These are phyloP conservation scores for Passalora sequoiae DNA, from an alignment of 2,329 filamentous ascomycete species.

Conservation along the genomic window DNA sequence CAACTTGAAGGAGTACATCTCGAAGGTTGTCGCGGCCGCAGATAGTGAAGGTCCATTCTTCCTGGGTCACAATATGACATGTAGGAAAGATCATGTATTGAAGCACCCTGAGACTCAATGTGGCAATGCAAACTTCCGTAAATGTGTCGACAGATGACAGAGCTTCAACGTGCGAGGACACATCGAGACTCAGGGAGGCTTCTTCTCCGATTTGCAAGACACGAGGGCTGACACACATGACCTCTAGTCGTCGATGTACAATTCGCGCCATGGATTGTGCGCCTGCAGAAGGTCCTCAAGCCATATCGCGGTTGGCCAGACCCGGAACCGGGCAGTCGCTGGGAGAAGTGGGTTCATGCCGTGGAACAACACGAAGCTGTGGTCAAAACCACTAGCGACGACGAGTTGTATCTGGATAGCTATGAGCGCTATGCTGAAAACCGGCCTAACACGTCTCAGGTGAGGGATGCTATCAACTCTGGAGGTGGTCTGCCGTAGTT, in stretches of 20 bases:
- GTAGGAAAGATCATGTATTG: too few relatives aligned
- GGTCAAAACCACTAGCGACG: conserved; percentile 60
- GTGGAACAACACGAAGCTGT: conserved; percentile 61
- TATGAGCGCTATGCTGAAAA: conserved; percentile 62
- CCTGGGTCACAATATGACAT: conserved; percentile 47
- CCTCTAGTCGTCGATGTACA: conserved; percentile 72
- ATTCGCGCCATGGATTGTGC: conserved; percentile 68
- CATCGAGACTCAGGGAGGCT: too few relatives aligned
- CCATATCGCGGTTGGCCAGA: conserved; percentile 63
- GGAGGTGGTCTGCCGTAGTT: conserved; percentile 49
- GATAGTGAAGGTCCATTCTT: conserved; percentile 65
- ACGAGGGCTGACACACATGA: too few relatives aligned
- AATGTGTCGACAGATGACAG: too few relatives aligned
- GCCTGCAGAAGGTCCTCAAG: conserved; percentile 60
- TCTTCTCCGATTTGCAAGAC: too few relatives aligned
- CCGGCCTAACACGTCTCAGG: conserved; percentile 53
- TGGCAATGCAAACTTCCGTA: too few relatives aligned
- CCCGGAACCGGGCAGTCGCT: conserved; percentile 58
- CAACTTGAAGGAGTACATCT: conserved; percentile 62
- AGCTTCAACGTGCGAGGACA: too few relatives aligned
- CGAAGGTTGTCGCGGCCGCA: conserved; percentile 55
- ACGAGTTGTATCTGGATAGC: conserved; percentile 62
- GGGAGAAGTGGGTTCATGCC: conserved; percentile 65
- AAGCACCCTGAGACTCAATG: too few relatives aligned
- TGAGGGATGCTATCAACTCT: conserved; percentile 57